Evolutionary conservation across 108 stramenopile species (phyloP), one percentile per base, ranked within the genome.

Genomic region (Aurantiochytrium sp.): DNA sequence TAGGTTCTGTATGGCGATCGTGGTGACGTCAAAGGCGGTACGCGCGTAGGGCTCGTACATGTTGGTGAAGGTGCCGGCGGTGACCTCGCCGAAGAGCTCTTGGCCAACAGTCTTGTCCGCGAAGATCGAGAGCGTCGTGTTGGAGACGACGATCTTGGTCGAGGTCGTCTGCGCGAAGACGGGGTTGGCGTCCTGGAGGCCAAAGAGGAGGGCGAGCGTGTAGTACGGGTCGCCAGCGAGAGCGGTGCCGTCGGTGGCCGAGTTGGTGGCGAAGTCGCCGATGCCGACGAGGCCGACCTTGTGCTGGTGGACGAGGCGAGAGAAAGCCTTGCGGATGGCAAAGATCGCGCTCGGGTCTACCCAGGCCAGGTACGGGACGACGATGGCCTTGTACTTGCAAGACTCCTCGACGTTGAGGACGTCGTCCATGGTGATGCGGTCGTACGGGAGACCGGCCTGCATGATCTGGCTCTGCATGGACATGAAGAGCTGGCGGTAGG

Each of bases 171-270:
- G 19, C 32, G 73, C 73, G 2, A 22, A 81, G 42, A 81, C 73
- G n/a, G 73, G 73, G 73, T 3, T 27, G 12, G 39, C 73, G 3
- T 81, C 27, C 19, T 48, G 10, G 27, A 81, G n/a, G 32, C 73
- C 73, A 81, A 81, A 48, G 27, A 81, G 42, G 10, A 48, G 0
- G 73, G 12, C 12, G 24, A 81, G 21, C 6, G 73, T 81, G 39
- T 30, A 81, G 73, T 81, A 81, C 3, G 73, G 73, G 45, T 81
- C 45, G 17, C 73, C 73, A 81, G 73, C 42, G n/a, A 81, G 12
- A 1, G 39, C 27, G 3, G 39, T 19, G 42, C 45, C 17, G 12
- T 22, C 45, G 45, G 19, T 12, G 3, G 45, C 73, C 8, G n/a
- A 10, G 3, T 81, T 81, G 42, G 73, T 81, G 42, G 45, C 42